Conservation (phyloP, 2,329 filamentous ascomycete species). For the Diplodia sapinea region DNA sequence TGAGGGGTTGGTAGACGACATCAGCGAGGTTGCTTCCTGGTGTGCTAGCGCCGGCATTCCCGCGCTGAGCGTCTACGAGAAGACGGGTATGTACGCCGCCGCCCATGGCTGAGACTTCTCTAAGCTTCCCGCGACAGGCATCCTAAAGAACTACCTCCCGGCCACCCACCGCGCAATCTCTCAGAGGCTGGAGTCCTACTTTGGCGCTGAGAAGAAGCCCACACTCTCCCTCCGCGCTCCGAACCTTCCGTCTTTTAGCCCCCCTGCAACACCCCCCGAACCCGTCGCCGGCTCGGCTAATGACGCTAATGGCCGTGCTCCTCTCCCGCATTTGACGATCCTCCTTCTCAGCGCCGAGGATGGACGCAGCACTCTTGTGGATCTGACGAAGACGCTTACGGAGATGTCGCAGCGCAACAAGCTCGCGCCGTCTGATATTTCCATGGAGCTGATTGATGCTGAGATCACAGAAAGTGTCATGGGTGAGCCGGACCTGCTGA, state of each 20-base stretch:
- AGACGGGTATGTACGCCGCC: conserved; percentile 69
- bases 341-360: conserved; percentile 87
- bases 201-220: conserved; percentile 71
- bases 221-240: conserved; percentile 74
- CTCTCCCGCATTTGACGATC: conserved; percentile 60
- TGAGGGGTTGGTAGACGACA: conserved; percentile 85
- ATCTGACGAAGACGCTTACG: conserved; percentile 89
- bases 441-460: conserved; percentile 82
- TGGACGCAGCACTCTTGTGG: conserved; percentile 90
- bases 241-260: conserved; percentile 67
- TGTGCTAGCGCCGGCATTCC: conserved; percentile 88
- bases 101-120: neutral
- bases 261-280: conserved; percentile 50
- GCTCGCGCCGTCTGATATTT: conserved; percentile 80
- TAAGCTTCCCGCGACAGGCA: conserved; percentile 60
- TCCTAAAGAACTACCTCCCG: conserved; percentile 88
- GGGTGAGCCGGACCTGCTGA: conserved; percentile 85
- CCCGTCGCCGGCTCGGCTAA: conserved; percentile 48
- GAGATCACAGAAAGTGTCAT: conserved; percentile 82
- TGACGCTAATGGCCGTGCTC: conserved; percentile 37
- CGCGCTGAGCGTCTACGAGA: conserved; percentile 88
- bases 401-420: conserved; percentile 95
- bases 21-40: conserved; percentile 91
- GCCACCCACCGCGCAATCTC: conserved; percentile 80
- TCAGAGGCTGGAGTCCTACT: conserved; percentile 84